A percentile compares a stretch with the other conserved stretches of the same genome.
These are phyloP conservation scores for Actinomortierella wolfii DNA, from an alignment of 371 early-diverging fungal genomes.

Conservation along the genomic window DNA sequence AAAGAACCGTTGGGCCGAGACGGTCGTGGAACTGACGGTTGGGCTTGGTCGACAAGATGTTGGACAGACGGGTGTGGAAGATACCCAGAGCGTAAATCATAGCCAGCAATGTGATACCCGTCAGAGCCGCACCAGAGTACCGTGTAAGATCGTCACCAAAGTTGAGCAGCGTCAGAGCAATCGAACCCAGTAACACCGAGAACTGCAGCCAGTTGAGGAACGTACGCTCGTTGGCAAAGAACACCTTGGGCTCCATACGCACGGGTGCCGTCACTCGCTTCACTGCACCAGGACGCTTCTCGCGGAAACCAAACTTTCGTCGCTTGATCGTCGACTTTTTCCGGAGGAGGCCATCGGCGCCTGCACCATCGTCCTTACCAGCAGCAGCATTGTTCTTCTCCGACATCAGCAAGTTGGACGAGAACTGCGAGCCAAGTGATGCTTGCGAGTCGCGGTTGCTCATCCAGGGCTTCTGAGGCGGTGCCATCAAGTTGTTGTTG, in stretches of 20 bases:
- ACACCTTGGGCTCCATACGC: slow-evolving; percentile 96
- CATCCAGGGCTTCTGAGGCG: slow-evolving; percentile 34
- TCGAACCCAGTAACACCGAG: slow-evolving; percentile 65
- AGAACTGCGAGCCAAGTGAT: slow-evolving; percentile 19
- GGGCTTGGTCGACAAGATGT: slow-evolving; percentile 27
- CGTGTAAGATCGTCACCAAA: slow-evolving; percentile 69
- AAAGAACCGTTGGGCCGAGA: slow-evolving; percentile 82
- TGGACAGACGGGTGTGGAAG: slow-evolving; percentile 81
- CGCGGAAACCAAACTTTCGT: slow-evolving; percentile 33
- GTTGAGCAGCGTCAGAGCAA: slow-evolving; percentile 71
- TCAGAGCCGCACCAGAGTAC: slow-evolving; percentile 69
- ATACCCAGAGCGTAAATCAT: slow-evolving; percentile 87
- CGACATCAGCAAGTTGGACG: slow-evolving; percentile 11
- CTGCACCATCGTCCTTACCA: slow-evolving; percentile 18
- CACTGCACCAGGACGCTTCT: slow-evolving; percentile 22
- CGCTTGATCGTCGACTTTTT: slow-evolving; percentile 38
- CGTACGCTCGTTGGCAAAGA: slow-evolving; percentile 97
- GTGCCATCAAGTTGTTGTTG: slow-evolving; percentile 10
- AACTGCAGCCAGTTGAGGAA: slow-evolving; percentile 86
- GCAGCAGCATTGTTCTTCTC: slow-evolving; percentile 24
- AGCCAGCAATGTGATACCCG: slow-evolving; percentile 71
- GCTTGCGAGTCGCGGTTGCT: slow-evolving; percentile 23
- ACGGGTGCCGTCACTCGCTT: slow-evolving; percentile 53
- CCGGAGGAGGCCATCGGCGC: slow-evolving; percentile 19
- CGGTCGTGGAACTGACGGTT: slow-evolving; percentile 37